These are phyloP conservation scores for Takashimella tepidaria DNA, from an alignment of 1,284 basidiomycete genomes.

Conservation along the genomic window DNA sequence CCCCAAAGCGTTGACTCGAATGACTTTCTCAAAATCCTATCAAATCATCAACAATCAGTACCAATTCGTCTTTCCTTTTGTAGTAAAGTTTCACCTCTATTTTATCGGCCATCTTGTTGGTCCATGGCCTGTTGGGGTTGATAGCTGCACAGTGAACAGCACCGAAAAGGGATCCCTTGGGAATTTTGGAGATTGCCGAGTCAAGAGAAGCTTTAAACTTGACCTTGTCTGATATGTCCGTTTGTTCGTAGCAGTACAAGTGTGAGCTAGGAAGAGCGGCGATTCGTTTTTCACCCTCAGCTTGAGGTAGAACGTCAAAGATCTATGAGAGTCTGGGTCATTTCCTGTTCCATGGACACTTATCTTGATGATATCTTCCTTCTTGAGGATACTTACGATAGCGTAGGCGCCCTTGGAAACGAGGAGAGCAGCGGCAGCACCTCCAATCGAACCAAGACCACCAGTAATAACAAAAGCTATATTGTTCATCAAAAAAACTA, in stretches of 20 bases:
- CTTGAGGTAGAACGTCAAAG: neutral
- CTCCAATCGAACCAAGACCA: slow-evolving; percentile 5
- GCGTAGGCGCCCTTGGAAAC: slow-evolving; percentile 3
- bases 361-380: too few species aligned
- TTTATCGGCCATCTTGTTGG: slow-evolving; percentile 5
- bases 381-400: neutral
- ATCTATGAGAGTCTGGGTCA: too few species aligned
- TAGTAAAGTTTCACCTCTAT: too few species aligned
- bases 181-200: slow-evolving; percentile 1
- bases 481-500: neutral
- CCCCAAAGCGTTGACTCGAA: slow-evolving; percentile 14
- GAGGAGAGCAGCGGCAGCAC: neutral
- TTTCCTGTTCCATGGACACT: too few species aligned
- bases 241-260: slow-evolving; percentile 8
- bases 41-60: too few species aligned
- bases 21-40: slow-evolving; percentile 13
- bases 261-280: neutral
- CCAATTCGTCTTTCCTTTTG: too few species aligned
- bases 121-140: slow-evolving; percentile 5
- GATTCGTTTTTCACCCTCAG: neutral
- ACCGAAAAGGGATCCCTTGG: slow-evolving; percentile 16
- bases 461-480: slow-evolving; percentile 4
- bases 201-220: slow-evolving; percentile 7
- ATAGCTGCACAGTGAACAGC: slow-evolving; percentile 24
- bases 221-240: slow-evolving; percentile 9